phyloP scores from a whole-genome alignment of 345 rosid species.

The Turritis glabra region DNA sequence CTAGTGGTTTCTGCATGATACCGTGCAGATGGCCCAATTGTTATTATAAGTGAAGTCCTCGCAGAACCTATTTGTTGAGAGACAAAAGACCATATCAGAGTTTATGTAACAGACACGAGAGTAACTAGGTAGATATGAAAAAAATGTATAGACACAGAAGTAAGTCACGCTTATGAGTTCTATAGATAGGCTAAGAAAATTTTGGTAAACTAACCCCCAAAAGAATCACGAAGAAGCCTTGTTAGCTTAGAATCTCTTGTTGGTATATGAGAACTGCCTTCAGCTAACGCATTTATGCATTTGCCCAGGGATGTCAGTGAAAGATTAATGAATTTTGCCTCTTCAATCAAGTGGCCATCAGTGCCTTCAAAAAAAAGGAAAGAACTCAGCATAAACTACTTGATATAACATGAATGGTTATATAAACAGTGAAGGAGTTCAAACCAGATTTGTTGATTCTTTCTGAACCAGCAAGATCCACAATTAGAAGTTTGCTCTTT shows the following conservation, averaged over 20 bases:
- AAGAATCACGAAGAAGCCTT: slow-evolving; percentile 94
- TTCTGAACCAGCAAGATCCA: slow-evolving; percentile 98
- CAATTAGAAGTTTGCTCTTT: slow-evolving; percentile 91
- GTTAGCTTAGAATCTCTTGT: slow-evolving; percentile 94
- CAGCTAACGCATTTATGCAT: slow-evolving; percentile 97
- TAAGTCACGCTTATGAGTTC: neutral
- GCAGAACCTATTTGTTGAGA: slow-evolving; percentile 68
- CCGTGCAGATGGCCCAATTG: slow-evolving; percentile 82
- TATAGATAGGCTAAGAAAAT: neutral
- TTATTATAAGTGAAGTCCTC: slow-evolving; percentile 86
- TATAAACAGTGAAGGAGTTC: slow-evolving; percentile 10
- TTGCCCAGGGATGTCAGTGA: slow-evolving; percentile 91
- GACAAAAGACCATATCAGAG: slow-evolving; percentile 15
- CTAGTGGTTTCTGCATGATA: slow-evolving; percentile 88
- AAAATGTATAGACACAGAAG: neutral
- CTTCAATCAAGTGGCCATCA: slow-evolving; percentile 85
- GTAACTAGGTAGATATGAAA: neutral
- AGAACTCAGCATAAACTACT: neutral
- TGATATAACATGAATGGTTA: neutral
- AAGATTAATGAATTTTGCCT: slow-evolving; percentile 93
- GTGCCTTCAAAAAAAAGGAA: slow-evolving; percentile 57
- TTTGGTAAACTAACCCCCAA: slow-evolving; percentile 63
- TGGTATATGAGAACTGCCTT: slow-evolving; percentile 89
- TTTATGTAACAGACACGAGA: neutral
- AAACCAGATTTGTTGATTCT: slow-evolving; percentile 92